A percentile compares a stretch with the other conserved stretches of the same genome.
phyloP scores from a whole-genome alignment of 2,329 filamentous ascomycete genomes.

The Zymoseptoria passerinii region DNA sequence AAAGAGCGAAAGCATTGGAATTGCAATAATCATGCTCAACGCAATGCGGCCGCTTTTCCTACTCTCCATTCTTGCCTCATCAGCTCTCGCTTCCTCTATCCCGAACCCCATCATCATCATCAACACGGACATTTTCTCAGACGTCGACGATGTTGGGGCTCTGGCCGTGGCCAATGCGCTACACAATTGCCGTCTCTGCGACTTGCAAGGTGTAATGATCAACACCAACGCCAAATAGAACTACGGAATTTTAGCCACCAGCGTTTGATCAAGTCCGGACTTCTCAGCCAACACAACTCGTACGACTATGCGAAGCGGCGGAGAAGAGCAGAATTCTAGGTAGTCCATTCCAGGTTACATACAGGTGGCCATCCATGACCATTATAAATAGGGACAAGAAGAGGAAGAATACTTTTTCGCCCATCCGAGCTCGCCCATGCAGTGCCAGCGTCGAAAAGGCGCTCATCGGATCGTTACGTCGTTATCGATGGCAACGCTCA shows the following conservation, averaged over 20 bases:
- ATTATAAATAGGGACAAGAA: neutral
- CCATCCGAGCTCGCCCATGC: neutral
- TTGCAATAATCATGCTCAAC: too few species aligned
- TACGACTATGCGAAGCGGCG: neutral
- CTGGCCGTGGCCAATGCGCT: slow-evolving; percentile 17
- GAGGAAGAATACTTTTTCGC: neutral
- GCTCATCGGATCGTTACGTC: neutral
- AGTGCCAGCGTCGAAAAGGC: neutral
- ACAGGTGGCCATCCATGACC: neutral
- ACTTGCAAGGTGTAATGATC: slow-evolving; percentile 14
- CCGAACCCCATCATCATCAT: too few species aligned
- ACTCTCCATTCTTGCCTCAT: too few species aligned
- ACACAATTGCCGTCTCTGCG: slow-evolving; percentile 14
- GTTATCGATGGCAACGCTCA: neutral
- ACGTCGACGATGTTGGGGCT: slow-evolving; percentile 19
- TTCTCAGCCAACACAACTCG: too few species aligned
- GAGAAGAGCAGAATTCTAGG: neutral
- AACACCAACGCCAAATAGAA: slow-evolving; percentile 15
- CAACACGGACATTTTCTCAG: slow-evolving; percentile 16
- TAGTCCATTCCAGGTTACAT: neutral
- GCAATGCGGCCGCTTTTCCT: too few species aligned
- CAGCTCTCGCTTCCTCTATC: too few species aligned
- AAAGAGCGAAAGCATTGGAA: too few species aligned
- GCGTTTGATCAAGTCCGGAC: too few species aligned
- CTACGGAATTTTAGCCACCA: slow-evolving; percentile 15